Evolutionary conservation across 805 yeast species (phyloP), one percentile per base, ranked within the genome.

Genomic region (Monosporozyma siamensis): DNA sequence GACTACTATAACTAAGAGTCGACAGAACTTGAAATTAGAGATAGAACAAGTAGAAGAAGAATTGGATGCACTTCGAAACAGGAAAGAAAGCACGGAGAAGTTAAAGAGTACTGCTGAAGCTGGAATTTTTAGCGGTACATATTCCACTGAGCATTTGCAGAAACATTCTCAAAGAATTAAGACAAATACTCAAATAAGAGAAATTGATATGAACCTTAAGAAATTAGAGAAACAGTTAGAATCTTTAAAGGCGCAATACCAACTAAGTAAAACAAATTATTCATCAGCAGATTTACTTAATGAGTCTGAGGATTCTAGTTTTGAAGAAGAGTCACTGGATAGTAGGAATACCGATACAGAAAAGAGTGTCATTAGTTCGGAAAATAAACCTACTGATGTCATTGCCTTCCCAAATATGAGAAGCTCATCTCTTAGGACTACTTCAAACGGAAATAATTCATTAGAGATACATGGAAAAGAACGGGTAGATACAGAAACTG

Each of bases 91-190:
- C 38, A 44, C 52, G 12, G 59, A 58, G 38, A 52, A 48, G 35
- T 38, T 55, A 9, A 47, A 55, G 34, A 51, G 56, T 38, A 49
- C 64, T 6, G 49, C 61, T 6, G 52, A 51, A 1, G 49, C 58
- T 6, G 63, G 58, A 39, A 61, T 62, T 4, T 59, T 53, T 43
- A 51, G 57, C 17, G 66, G 64, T 17, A 51, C 55, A 3, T 63
- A 63, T 34, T 60, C 65, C 2, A 58, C 64, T 2, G 62, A 58
- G n/a, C 66, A 62, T 50, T 41, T 62, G 24, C 61, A 60, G 25
- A 54, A 57, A 32, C 65, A 63, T 47, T 58, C 66, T 2, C 47
- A 55, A 50, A 54, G 61, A 26, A 56, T 63, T 4, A 56, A 54
- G 40, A 52, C 64, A 3, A 62, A 59, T 39, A 54, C 61, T 8